Percentiles rank a stretch among this genome's conserved stretches.
phyloP scores from a whole-genome alignment of 305 asterid species.

The Solanum hybrid region DNA sequence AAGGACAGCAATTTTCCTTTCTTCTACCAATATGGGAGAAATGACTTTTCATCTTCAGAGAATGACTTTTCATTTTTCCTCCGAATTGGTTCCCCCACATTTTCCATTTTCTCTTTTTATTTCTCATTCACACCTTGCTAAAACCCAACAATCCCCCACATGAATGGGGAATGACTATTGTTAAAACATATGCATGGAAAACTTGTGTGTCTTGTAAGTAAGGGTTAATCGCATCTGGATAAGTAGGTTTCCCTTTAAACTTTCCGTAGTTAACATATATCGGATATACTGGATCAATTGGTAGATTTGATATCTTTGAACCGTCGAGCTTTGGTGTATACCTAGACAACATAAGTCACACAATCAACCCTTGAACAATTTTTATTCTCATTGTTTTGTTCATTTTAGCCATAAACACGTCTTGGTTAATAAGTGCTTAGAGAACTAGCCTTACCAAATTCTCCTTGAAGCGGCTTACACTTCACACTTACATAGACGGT shows the following conservation, averaged over 20 bases:
- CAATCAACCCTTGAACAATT: not conserved
- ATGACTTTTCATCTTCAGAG: not conserved
- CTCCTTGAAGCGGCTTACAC: not conserved
- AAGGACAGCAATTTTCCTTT: not conserved
- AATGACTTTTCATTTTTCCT: not conserved
- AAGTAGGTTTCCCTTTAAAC: not conserved
- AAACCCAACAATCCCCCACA: not conserved
- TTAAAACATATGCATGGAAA: too few species aligned
- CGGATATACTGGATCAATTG: not conserved
- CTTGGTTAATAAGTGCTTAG: not conserved
- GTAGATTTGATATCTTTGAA: not conserved
- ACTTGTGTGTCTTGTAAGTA: not conserved
- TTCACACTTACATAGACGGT: not conserved
- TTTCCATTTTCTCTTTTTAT: too few species aligned
- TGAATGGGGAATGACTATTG: not conserved
- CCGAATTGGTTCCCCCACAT: not conserved
- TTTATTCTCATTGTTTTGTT: not conserved
- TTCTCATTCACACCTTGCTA: not conserved
- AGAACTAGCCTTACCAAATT: not conserved
- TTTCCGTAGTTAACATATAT: too few species aligned
- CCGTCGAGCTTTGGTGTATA: not conserved
- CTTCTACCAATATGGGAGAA: not conserved
- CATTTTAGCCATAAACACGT: not conserved
- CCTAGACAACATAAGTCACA: not conserved
- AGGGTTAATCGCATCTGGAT: not conserved